These are phyloP conservation scores for Talaromyces atroroseus DNA, from an alignment of 2,329 filamentous ascomycete genomes.

Conservation along the genomic window DNA sequence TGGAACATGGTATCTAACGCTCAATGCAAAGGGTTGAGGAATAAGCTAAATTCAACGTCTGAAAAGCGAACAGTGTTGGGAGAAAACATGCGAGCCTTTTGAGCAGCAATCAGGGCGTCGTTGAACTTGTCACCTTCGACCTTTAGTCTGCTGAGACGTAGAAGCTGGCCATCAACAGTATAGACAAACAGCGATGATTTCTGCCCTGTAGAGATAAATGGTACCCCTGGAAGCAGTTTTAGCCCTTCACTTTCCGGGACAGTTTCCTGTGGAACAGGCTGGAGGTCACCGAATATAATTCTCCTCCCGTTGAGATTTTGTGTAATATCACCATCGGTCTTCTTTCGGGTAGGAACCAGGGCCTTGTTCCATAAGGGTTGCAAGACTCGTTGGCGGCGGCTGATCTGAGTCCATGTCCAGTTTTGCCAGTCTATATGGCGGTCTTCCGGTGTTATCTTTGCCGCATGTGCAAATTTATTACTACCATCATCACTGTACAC, in stretches of 20 bases:
- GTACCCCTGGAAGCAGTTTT: constrained; percentile 30
- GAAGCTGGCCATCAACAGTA: constrained; percentile 30
- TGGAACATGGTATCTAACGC: constrained; percentile 3
- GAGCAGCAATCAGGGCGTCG: constrained; percentile 31
- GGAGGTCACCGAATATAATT: constrained; percentile 34
- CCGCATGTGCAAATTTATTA: constrained; percentile 51
- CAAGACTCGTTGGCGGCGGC: constrained; percentile 54
- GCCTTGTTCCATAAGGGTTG: constrained; percentile 60
- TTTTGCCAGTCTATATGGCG: constrained; percentile 56
- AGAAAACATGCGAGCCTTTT: constrained; percentile 37
- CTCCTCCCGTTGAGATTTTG: constrained; percentile 26
- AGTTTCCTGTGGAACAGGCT: constrained; percentile 21
- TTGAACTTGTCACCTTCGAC: constrained; percentile 34
- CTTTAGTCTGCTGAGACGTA: constrained; percentile 35
- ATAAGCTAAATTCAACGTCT: constrained; percentile 24
- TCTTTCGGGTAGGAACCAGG: constrained; percentile 20
- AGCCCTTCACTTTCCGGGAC: constrained; percentile 19
- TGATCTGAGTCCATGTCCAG: constrained; percentile 52
- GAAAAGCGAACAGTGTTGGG: constrained; percentile 23
- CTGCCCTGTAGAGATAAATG: constrained; percentile 28
- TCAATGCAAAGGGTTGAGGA: constrained; percentile 31
- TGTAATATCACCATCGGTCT: constrained; percentile 10
- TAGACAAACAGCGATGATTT: constrained; percentile 31
- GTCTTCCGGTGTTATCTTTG: constrained; percentile 65
- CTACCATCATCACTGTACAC: constrained; percentile 17